Evolutionary conservation across 768 basidiomycete genomes (phyloP), one percentile per base, ranked within the genome.

Genomic region (Tephrocybe sp.): DNA sequence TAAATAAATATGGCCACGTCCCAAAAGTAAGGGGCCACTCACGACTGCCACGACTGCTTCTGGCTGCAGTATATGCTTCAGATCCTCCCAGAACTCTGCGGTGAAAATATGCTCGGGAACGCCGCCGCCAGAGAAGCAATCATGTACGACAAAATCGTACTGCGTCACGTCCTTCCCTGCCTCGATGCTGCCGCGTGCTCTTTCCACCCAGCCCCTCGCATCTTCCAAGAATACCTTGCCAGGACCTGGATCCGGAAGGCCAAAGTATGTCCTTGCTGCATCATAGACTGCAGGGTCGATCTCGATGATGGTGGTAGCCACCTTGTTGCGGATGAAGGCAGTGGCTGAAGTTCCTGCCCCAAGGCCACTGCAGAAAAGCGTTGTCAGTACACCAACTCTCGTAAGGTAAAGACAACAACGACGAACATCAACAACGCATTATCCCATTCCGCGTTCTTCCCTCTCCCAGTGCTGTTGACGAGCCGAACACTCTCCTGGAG

Each of bases 41-140:
- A 94, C 93, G 58, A 97, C 84, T 17, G 84, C 92, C 12, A 96
- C 66, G 14, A 94, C 73, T 3, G 88, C 95, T 41, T 90, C 83
- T 3, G 80, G 73, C 11, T 79, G 74, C 67, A 96, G 78, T 17
- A 85, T 64, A 2, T 65, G 60, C 59, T 81, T 85, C 45, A 96
- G 63, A 47, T 85, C 83, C 20, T 74, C 57, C 90, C 92, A 96
- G 63, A 95, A 95, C 58, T 94, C 86, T 25, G 79, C 34, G 0
- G 93, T 90, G 68, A 88, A 98, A 45, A 98, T 71, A 61, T 92
- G 86, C 32, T 84, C 73, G 0, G 96, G 93, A 2, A 98, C 85
- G n/a, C 83, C 84, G 3, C 96, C 96, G 8, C 95, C 96, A 8
- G 93, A 93, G 65, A 97, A 98, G 62, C 90, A 91, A 60, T 96